Percentiles rank a stretch among this genome's conserved stretches.
These are phyloP conservation scores for Tulasnella sp. DNA, from an alignment of 768 basidiomycete genomes.

Conservation along the genomic window DNA sequence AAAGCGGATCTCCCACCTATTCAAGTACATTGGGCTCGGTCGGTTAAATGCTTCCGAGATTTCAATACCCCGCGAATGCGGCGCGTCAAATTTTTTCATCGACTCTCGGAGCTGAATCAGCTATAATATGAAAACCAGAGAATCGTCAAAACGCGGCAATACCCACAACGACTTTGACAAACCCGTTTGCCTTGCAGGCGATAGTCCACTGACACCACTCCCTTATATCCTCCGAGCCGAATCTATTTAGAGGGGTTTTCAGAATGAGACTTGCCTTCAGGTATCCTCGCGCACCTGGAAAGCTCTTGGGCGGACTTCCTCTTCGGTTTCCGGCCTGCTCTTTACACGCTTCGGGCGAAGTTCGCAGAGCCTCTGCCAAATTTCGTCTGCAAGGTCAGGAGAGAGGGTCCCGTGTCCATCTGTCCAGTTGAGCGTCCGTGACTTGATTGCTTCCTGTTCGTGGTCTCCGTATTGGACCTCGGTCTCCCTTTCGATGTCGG, in stretches of 20 bases:
- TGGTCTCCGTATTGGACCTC: not conserved
- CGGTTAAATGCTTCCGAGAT: conserved; percentile 56
- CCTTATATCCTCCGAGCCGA: conserved; percentile 77
- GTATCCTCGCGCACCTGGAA: not conserved
- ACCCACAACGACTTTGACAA: not conserved
- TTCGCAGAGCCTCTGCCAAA: conserved; percentile 42
- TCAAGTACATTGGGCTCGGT: conserved; percentile 60
- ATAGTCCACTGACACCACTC: conserved; percentile 62
- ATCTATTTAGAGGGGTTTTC: conserved; percentile 50
- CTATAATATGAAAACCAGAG: not conserved
- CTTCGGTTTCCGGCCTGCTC: conserved; percentile 27
- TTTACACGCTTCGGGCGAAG: not conserved
- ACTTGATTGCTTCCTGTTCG: not conserved
- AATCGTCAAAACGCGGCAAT: not conserved
- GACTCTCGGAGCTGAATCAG: conserved; percentile 62
- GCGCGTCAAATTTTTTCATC: conserved; percentile 67
- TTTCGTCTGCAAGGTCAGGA: conserved; percentile 43
- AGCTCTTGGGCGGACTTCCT: conserved; percentile 42
- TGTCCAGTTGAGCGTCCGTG: conserved; percentile 40
- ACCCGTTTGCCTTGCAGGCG: conserved; percentile 34
- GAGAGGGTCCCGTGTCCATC: conserved; percentile 81
- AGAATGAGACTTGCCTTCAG: not conserved
- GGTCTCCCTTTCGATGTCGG: conserved; percentile 42
- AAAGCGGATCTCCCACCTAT: conserved; percentile 44
- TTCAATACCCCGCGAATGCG: conserved; percentile 47